Evolutionary conservation across 805 yeast genomes (phyloP).

Genomic region (Starmerella geochares): DNA sequence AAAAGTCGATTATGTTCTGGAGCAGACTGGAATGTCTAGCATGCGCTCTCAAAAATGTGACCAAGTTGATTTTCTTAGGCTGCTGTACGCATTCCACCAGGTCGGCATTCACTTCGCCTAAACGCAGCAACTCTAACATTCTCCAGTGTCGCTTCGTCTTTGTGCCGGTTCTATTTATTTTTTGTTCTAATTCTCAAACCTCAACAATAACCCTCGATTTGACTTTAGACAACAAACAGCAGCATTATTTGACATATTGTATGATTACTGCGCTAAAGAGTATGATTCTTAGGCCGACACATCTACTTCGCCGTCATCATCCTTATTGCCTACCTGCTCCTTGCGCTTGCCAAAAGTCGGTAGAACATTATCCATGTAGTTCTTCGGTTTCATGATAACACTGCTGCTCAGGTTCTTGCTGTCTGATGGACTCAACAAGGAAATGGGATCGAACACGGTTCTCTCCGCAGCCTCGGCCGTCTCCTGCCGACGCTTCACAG

Average conservation of each 20-base stretch:
- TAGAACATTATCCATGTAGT: background rate
- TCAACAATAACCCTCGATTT: too few relatives aligned
- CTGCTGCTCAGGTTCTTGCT: background rate
- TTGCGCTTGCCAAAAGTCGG: slow-evolving; percentile 12
- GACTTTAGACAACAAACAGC: too few relatives aligned
- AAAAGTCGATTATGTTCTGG: slow-evolving; percentile 62
- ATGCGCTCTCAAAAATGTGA: slow-evolving; percentile 90
- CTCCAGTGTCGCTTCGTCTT: too few relatives aligned
- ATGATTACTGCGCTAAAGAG: too few relatives aligned
- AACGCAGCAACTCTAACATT: too few relatives aligned
- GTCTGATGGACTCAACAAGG: background rate
- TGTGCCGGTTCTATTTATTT: too few relatives aligned
- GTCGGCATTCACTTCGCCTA: slow-evolving; percentile 93
- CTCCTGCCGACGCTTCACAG: slow-evolving; percentile 14
- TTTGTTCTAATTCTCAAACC: too few relatives aligned
- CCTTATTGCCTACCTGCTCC: slow-evolving; percentile 5
- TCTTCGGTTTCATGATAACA: background rate
- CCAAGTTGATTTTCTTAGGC: slow-evolving; percentile 76
- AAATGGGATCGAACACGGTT: slow-evolving; percentile 5
- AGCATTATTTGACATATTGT: background rate
- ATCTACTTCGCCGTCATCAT: slow-evolving; percentile 14
- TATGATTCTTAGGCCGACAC: slow-evolving; percentile 16
- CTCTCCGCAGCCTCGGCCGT: slow-evolving; percentile 13
- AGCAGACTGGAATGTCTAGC: slow-evolving; percentile 70
- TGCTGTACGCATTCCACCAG: slow-evolving; percentile 87